Percentiles rank a stretch among this genome's conserved stretches.
Conservation (phyloP, 2,329 filamentous ascomycete species). For the Chaetomiaceae sp. region DNA sequence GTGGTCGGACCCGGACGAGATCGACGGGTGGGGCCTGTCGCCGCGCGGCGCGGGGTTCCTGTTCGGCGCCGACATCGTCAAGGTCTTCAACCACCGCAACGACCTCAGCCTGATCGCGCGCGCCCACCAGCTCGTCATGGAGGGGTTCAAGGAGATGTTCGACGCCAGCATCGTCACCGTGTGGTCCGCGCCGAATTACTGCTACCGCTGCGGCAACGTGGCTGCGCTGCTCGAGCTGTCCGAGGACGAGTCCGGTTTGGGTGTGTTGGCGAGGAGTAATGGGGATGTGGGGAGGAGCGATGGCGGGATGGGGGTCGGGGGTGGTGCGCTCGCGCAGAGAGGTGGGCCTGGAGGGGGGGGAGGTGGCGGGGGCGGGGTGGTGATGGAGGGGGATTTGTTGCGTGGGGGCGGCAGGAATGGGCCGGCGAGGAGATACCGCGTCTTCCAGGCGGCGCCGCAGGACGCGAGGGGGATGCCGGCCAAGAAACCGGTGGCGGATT, state of each 20-base stretch:
- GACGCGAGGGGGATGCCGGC: conserved; percentile 96
- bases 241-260: conserved; percentile 75
- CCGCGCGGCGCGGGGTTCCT: conserved; percentile 93
- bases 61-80: conserved; percentile 93
- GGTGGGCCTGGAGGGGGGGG: conserved; percentile 34
- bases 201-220: conserved; percentile 92
- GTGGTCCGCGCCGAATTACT: conserved; percentile 98
- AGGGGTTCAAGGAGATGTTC: conserved; percentile 99
- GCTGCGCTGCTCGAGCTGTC: conserved; percentile 89
- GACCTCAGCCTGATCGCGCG: conserved; percentile 87
- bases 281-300: conserved; percentile 62
- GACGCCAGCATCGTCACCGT: conserved; percentile 93
- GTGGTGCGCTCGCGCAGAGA: conserved; percentile 18
- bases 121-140: conserved; percentile 97
- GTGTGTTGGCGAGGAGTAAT: conserved; percentile 64
- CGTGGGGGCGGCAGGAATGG: conserved; percentile 44
- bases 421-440: conserved; percentile 83
- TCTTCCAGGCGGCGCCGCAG: conserved; percentile 95
- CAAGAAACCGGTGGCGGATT: conserved; percentile 96
- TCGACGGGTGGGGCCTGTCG: conserved; percentile 92
- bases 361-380: conserved; percentile 38
- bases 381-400: conserved; percentile 44
- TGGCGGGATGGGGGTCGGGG: conserved; percentile 34
- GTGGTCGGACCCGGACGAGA: conserved; percentile 97
- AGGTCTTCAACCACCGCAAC: conserved; percentile 91